These are phyloP conservation scores for Gracilaria gracilis DNA, from an alignment of 23 red algal genomes.

Conservation along the genomic window DNA sequence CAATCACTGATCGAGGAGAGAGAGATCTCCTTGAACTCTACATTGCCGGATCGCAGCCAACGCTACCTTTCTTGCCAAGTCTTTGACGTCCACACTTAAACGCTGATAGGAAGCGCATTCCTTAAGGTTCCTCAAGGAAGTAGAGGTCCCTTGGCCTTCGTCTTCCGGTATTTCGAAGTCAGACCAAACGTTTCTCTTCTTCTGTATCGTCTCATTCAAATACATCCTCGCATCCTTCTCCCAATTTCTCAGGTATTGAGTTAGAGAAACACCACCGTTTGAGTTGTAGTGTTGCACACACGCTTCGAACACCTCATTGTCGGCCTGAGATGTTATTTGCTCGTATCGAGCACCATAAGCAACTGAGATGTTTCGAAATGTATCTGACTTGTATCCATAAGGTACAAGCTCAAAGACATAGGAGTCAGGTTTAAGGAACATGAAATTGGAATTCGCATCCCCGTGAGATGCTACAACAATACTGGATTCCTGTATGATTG, in stretches of 20 bases:
- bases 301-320: constrained; percentile 69
- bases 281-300: constrained; percentile 74
- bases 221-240: not conserved
- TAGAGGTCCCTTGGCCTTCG: not conserved
- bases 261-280: not conserved
- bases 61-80: constrained; percentile 46
- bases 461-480: constrained; percentile 78
- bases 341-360: constrained; percentile 43
- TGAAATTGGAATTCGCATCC: constrained; percentile 62
- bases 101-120: constrained; percentile 80
- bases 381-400: constrained; percentile 56
- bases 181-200: constrained; percentile 30
- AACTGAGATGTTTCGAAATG: constrained; percentile 45
- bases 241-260: constrained; percentile 23
- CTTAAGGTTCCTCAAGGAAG: constrained; percentile 18
- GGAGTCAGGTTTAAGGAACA: constrained; percentile 54
- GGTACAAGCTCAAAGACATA: constrained; percentile 74
- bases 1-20: constrained; percentile 1
- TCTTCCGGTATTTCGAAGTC: constrained; percentile 40
- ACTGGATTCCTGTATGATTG: constrained; percentile 65
- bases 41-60: constrained; percentile 20
- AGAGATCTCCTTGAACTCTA: constrained; percentile 15
- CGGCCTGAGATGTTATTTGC: constrained; percentile 52
- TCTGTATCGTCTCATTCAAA: constrained; percentile 34
- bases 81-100: constrained; percentile 58